Percentiles rank a stretch among this genome's conserved stretches.
These are phyloP conservation scores for Colletotrichum coccodes DNA, from an alignment of 2,329 filamentous ascomycete genomes.

Conservation along the genomic window DNA sequence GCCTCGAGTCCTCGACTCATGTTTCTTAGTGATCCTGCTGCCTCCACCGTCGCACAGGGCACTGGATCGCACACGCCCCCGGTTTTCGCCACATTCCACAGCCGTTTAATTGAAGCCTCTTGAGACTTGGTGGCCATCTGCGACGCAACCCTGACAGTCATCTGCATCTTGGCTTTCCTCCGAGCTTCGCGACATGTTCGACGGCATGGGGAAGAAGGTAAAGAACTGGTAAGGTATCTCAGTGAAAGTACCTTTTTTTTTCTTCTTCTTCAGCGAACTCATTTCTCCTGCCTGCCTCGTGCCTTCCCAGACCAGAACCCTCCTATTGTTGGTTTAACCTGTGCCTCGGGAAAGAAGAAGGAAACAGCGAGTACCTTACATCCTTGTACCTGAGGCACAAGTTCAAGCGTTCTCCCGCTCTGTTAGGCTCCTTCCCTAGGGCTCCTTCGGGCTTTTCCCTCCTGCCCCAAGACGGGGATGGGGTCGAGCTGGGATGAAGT, in stretches of 20 bases:
- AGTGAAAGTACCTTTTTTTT: not conserved
- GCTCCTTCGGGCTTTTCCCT: not conserved
- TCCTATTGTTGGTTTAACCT: not conserved
- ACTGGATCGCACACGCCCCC: slow-evolving; percentile 5
- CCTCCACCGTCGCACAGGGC: not conserved
- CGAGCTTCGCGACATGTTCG: not conserved
- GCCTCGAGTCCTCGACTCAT: slow-evolving; percentile 15
- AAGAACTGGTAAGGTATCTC: not conserved
- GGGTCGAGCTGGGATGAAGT: not conserved
- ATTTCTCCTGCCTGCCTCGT: not conserved
- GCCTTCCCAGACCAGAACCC: not conserved
- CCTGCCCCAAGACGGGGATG: not conserved
- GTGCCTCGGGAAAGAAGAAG: not conserved
- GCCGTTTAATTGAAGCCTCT: not conserved
- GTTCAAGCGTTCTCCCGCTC: too few species aligned
- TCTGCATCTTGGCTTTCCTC: not conserved
- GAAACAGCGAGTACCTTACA: not conserved
- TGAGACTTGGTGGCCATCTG: not conserved
- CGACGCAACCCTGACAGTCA: not conserved
- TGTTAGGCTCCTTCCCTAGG: not conserved
- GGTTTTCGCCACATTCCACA: slow-evolving; percentile 16
- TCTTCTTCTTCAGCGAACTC: not conserved
- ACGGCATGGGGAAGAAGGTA: not conserved
- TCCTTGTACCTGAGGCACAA: not conserved
- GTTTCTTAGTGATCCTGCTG: slow-evolving; percentile 29